Conservation (phyloP, 2,329 filamentous ascomycete species). For the Alternaria sp. region DNA sequence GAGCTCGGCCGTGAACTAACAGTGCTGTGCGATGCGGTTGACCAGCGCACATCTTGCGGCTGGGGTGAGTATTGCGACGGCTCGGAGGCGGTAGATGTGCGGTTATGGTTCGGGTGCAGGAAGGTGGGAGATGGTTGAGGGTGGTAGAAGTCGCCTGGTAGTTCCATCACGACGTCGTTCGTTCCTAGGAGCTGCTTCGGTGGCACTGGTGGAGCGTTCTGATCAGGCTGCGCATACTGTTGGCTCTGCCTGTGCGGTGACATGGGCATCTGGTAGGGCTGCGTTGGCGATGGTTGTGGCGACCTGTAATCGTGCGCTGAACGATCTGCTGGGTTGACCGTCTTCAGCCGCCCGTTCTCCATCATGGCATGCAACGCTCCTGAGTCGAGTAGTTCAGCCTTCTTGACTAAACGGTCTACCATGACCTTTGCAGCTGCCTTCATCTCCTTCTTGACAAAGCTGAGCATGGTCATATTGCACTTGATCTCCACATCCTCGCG, state of each 20-base stretch:
- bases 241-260: constrained; percentile 29
- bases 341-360: constrained; percentile 70
- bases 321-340: constrained; percentile 60
- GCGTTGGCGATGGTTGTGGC: constrained; percentile 33
- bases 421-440: constrained; percentile 74
- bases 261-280: constrained; percentile 40
- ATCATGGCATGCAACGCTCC: constrained; percentile 74
- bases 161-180: constrained; percentile 52
- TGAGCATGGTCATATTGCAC: constrained; percentile 71
- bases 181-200: constrained; percentile 35
- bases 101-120: constrained; percentile 36
- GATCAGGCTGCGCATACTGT: constrained; percentile 18
- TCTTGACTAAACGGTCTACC: constrained; percentile 74
- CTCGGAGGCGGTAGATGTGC: constrained; percentile 34
- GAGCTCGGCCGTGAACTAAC: constrained; percentile 46
- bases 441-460: constrained; percentile 72
- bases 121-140: constrained; percentile 41
- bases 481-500: constrained; percentile 76
- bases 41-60: constrained; percentile 45
- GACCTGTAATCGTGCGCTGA: constrained; percentile 25
- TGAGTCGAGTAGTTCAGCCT: constrained; percentile 73
- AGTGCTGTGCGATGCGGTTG: constrained; percentile 38
- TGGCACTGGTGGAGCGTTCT: constrained; percentile 19
- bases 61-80: constrained; percentile 36
- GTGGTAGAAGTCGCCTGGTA: constrained; percentile 55